A percentile compares a stretch with the other conserved stretches of the same genome.
Conservation (phyloP, 306 rosid species). For the Cotoneaster glaucophyllus region DNA sequence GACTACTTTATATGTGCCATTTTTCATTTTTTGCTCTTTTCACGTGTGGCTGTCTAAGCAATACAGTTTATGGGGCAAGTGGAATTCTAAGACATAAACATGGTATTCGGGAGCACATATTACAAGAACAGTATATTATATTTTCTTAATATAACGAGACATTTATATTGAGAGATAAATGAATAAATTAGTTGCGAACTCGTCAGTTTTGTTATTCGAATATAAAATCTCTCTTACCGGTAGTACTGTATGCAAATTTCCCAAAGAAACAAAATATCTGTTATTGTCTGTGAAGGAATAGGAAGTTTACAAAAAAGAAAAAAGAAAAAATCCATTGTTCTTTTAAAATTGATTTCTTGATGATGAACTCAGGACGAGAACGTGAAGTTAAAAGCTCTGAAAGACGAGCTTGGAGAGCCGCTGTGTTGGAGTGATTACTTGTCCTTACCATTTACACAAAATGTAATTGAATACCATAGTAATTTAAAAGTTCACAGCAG, state of each 20-base stretch:
- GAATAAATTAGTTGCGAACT: too few species aligned
- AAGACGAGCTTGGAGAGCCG: conserved; percentile 61
- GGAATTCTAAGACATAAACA: not conserved
- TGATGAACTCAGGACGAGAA: conserved; percentile 65
- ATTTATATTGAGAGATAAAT: too few species aligned
- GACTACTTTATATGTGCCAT: conserved; percentile 25
- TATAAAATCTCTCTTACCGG: too few species aligned
- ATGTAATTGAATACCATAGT: conserved; percentile 26
- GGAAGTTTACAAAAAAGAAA: not conserved
- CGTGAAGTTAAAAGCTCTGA: conserved; percentile 55
- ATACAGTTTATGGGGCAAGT: not conserved
- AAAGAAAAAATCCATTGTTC: not conserved
- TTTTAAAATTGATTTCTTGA: conserved; percentile 3
- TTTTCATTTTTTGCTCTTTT: conserved; percentile 9
- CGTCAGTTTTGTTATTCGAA: too few species aligned
- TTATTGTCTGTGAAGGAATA: not conserved
- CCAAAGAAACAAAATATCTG: not conserved
- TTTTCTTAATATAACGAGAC: not conserved
- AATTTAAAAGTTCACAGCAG: not conserved
- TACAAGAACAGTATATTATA: not conserved
- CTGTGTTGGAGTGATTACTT: conserved; percentile 78
- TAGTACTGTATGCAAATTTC: not conserved
- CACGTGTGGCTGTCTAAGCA: conserved; percentile 11
- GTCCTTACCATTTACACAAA: conserved; percentile 81
- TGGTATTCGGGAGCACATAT: not conserved